Evolutionary conservation across 331 rosid species (phyloP).

Genomic region (Pyrus hybrid): DNA sequence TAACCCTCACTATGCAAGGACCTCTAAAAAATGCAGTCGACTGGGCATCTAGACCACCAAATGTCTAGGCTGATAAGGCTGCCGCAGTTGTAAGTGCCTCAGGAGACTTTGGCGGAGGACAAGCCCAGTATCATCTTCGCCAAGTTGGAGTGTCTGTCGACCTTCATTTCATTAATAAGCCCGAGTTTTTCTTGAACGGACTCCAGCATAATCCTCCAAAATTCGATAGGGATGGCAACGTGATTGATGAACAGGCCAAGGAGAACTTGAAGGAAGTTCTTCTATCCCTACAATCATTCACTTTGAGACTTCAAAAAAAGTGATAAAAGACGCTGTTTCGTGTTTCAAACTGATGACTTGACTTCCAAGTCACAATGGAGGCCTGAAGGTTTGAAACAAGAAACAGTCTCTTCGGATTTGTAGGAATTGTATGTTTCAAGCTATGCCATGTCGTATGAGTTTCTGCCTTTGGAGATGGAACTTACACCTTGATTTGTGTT

Average conservation of each 20-base stretch:
- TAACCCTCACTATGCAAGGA: conserved; percentile 11
- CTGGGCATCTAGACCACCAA: conserved; percentile 76
- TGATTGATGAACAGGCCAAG: conserved; percentile 40
- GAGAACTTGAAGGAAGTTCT: conserved; percentile 33
- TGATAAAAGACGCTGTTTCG: background rate
- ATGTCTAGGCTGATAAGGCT: conserved; percentile 54
- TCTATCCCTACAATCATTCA: conserved; percentile 34
- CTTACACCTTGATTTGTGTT: background rate
- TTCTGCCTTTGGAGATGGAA: background rate
- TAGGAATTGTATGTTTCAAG: background rate
- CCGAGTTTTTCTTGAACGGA: conserved; percentile 45
- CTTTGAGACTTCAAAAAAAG: conserved; percentile 23
- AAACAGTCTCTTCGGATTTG: background rate
- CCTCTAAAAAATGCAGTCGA: conserved; percentile 77
- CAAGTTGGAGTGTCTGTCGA: conserved; percentile 61
- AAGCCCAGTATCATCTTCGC: conserved; percentile 63
- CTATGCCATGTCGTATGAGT: background rate
- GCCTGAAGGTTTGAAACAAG: background rate
- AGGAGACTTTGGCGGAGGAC: conserved; percentile 48
- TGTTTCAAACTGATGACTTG: background rate
- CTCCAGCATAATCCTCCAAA: conserved; percentile 38
- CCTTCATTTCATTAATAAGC: conserved; percentile 74
- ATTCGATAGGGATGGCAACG: conserved; percentile 42
- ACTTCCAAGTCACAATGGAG: background rate
- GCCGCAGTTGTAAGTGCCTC: conserved; percentile 65